These are phyloP conservation scores for Pichia sp. DNA, from an alignment of 1,139 yeast species.

Conservation along the genomic window DNA sequence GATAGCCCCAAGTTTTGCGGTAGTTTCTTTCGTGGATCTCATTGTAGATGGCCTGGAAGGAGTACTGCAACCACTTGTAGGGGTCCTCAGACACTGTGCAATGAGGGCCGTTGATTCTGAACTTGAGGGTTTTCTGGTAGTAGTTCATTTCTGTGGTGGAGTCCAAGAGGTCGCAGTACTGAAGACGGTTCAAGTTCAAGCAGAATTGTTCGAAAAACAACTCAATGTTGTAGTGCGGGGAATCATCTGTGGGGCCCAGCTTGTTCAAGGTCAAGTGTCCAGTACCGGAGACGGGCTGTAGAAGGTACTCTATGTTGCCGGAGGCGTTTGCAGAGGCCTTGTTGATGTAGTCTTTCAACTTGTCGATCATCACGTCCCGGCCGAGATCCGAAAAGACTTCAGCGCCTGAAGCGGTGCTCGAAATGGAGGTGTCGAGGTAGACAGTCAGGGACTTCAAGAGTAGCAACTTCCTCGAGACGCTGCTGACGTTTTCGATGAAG, in stretches of 20 bases:
- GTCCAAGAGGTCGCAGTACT: constrained; percentile 77
- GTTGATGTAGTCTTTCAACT: constrained; percentile 36
- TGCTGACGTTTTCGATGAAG: constrained; percentile 69
- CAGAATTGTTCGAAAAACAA: constrained; percentile 85
- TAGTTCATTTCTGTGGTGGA: constrained; percentile 80
- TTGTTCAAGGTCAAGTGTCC: constrained; percentile 84
- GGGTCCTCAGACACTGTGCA: constrained; percentile 63
- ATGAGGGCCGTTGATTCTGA: constrained; percentile 65
- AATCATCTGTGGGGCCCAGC: constrained; percentile 58
- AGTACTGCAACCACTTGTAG: constrained; percentile 74
- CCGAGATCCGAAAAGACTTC: neutral
- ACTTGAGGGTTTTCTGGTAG: constrained; percentile 71
- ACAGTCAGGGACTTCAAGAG: constrained; percentile 70
- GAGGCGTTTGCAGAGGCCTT: constrained; percentile 32
- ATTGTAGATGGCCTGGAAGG: constrained; percentile 64
- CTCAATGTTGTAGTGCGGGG: constrained; percentile 74
- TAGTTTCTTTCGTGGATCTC: constrained; percentile 79
- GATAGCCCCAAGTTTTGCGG: constrained; percentile 86
- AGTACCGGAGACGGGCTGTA: constrained; percentile 84
- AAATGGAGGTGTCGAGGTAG: constrained; percentile 74
- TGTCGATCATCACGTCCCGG: constrained; percentile 33
- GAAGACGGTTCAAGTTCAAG: constrained; percentile 75
- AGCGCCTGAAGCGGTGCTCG: constrained; percentile 9
- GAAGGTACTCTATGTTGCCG: constrained; percentile 51
- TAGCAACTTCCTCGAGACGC: constrained; percentile 70